Evolutionary conservation across 108 stramenopile species (phyloP).

Genomic region (Cyclotella distinguenda): DNA sequence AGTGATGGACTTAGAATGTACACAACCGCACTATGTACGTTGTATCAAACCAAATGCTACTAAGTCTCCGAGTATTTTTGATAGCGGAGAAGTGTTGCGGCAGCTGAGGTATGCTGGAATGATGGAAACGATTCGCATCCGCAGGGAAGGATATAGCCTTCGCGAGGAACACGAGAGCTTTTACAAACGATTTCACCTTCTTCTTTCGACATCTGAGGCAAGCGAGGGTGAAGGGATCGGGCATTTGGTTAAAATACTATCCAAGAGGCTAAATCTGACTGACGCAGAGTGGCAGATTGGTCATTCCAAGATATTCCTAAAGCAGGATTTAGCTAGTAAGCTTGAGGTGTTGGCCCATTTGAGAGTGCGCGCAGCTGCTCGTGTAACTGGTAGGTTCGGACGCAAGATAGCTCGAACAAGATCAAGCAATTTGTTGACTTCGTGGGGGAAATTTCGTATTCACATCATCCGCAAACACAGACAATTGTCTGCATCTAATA

Average conservation of each 20-base stretch:
- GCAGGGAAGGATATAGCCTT: conserved; percentile 90
- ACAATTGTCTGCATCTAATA: conserved; percentile 43
- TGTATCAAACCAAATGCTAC: conserved; percentile 91
- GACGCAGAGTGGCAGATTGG: conserved; percentile 92
- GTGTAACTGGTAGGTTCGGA: conserved; percentile 67
- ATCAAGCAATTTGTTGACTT: conserved; percentile 51
- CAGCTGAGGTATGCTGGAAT: conserved; percentile 97
- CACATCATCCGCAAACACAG: conserved; percentile 51
- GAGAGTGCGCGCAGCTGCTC: conserved; percentile 64
- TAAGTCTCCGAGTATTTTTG: conserved; percentile 69
- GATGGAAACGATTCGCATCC: conserved; percentile 97
- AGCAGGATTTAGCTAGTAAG: conserved; percentile 80
- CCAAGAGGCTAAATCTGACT: conserved; percentile 71
- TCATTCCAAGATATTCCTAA: conserved; percentile 86
- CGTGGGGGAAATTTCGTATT: conserved; percentile 70
- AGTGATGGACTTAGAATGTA: conserved; percentile 78
- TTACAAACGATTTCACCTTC: conserved; percentile 77
- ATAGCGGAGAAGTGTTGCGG: conserved; percentile 77
- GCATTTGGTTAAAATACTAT: conserved; percentile 71
- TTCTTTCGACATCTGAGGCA: conserved; percentile 60
- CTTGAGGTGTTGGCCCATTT: conserved; percentile 78
- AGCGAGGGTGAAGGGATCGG: conserved; percentile 65
- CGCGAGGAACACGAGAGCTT: conserved; percentile 89
- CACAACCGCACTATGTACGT: conserved; percentile 89
- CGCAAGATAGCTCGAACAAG: conserved; percentile 49